These are phyloP conservation scores for Polychytrium aggregatum DNA, from an alignment of 192 early-diverging fungal species.

Conservation along the genomic window DNA sequence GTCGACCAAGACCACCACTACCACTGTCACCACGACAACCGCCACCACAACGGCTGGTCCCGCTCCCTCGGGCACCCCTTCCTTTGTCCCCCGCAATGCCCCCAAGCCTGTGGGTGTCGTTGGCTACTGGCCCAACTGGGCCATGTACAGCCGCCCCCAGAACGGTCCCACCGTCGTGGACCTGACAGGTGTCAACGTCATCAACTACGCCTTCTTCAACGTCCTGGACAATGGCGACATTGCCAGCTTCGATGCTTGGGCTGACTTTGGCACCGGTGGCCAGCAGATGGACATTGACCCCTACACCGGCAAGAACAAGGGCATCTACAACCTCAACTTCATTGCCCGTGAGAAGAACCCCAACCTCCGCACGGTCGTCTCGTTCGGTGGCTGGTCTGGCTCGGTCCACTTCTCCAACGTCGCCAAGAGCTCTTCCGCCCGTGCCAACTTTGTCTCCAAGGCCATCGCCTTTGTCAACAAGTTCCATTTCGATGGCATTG, in stretches of 20 bases:
- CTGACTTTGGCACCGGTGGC: too few relatives aligned
- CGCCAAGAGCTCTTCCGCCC: conserved; percentile 1
- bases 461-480: conserved; percentile 4
- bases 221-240: neutral
- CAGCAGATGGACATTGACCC: too few relatives aligned
- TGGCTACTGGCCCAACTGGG: conserved; percentile 8
- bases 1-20: too few relatives aligned
- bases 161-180: conserved; percentile 2
- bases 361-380: conserved; percentile 1
- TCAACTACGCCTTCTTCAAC: conserved; percentile 12
- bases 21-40: too few relatives aligned
- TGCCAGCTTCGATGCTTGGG: conserved; percentile 1
- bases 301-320: too few relatives aligned
- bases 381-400: conserved; percentile 9
- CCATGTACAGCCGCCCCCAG: conserved; percentile 4
- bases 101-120: too few relatives aligned
- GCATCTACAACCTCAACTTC: conserved; percentile 1
- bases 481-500: too few relatives aligned
- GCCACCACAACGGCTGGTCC: too few relatives aligned
- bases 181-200: conserved; percentile 3
- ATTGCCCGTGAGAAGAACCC: conserved; percentile 5
- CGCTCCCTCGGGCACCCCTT: too few relatives aligned
- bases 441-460: conserved; percentile 6
- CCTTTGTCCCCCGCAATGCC: too few relatives aligned
- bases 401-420: conserved; percentile 1